Evolutionary conservation across 371 early-diverging fungal genomes (phyloP), one percentile per base, ranked within the genome.

Genomic region (Mortierella sp.): DNA sequence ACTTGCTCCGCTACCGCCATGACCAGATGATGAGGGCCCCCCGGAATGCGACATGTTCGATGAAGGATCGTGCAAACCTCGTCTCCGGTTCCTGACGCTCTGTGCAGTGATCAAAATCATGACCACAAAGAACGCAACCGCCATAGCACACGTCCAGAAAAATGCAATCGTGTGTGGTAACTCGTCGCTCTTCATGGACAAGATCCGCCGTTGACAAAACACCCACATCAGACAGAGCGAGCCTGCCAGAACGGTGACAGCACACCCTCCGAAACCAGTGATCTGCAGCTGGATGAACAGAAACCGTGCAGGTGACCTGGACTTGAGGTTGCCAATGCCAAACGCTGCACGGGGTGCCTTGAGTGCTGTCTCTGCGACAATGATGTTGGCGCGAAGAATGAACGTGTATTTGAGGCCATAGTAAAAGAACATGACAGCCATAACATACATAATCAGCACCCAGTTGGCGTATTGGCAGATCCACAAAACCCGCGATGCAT

Each of bases 371-470:
- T 76, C 78, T 4, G 78, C 78, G 43, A 76, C 66, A 49, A 76
- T 76, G 55, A 76, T 76, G 54, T 76, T 76, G 53, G 78, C 78
- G 3, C 70, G 78, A 16, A 76, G 66, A 45, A 76, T 76, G 48
- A 76, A 70, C 12, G 78, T 76, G 31, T 76, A 76, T 47, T 76
- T 76, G 48, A 76, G 70, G 8, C 78, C 78, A 62, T 76, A 76
- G 55, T 76, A 76, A 24, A 76, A 76, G 53, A 76, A 76, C 61
- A 66, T 50, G 8, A 54, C 50, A 10, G 59, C 67, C 78, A 76
- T 70, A n/a, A 66, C 39, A 63, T 70, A 76, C 19, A 76, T 43
- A 34, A 76, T 76, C 45, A 76, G 28, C 30, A 70, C 70, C 78
- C 78, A 76, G 58, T 76, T 76, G 2, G 78, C 64, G 57, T 76